Evolutionary conservation across 352 stramenopile species (phyloP).

Genomic region (Phytopythium litorale): DNA sequence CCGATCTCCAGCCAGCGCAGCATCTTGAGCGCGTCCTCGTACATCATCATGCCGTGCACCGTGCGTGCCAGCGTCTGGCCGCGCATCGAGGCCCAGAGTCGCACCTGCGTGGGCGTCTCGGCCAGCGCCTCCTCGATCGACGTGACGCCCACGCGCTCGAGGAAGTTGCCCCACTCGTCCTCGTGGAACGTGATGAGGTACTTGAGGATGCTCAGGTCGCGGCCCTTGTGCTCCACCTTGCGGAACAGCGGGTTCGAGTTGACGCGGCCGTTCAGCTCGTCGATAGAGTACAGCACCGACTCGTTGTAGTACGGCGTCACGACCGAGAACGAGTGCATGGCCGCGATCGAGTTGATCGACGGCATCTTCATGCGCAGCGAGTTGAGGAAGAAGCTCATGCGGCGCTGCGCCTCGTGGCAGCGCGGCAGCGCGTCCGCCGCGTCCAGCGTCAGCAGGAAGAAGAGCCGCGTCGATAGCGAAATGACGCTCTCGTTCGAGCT

Average conservation of each 20-base stretch:
- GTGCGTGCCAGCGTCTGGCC: conserved; percentile 83
- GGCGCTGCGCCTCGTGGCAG: conserved; percentile 78
- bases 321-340: conserved; percentile 88
- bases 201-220: conserved; percentile 86
- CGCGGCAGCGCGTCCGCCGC: conserved; percentile 76
- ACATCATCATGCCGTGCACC: conserved; percentile 90
- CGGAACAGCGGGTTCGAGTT: conserved; percentile 81
- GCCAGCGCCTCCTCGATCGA: conserved; percentile 78
- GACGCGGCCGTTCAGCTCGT: conserved; percentile 81
- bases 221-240: conserved; percentile 81
- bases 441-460: conserved; percentile 84
- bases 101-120: conserved; percentile 80
- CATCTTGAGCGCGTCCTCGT: conserved; percentile 89
- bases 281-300: conserved; percentile 79
- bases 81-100: conserved; percentile 83
- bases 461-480: conserved; percentile 72
- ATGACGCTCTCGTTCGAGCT: conserved; percentile 81
- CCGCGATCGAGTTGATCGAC: conserved; percentile 73
- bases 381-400: conserved; percentile 90
- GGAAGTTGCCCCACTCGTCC: conserved; percentile 86
- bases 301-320: conserved; percentile 90
- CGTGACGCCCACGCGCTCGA: conserved; percentile 73
- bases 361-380: conserved; percentile 88
- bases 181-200: conserved; percentile 87
- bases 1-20: conserved; percentile 87